These are phyloP conservation scores for Trichoderma brevicompactum DNA, from an alignment of 2,329 filamentous ascomycete genomes.

Conservation along the genomic window DNA sequence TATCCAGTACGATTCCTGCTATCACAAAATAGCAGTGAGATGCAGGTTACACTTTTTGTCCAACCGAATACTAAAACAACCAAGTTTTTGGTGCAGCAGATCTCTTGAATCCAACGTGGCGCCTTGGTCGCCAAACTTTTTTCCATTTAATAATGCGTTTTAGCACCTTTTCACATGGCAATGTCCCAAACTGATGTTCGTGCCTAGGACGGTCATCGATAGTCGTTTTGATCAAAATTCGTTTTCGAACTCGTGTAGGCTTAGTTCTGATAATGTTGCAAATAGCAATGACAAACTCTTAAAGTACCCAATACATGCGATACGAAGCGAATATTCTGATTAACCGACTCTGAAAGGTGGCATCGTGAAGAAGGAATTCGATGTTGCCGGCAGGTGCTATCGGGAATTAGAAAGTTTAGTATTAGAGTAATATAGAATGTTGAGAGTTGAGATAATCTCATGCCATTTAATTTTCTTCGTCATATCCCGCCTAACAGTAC, in stretches of 20 bases:
- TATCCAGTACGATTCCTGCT: constrained; percentile 24
- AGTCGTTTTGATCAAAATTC: constrained; percentile 19
- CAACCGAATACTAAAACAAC: constrained; percentile 26
- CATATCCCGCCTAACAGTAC: too few species aligned
- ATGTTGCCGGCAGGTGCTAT: too few species aligned
- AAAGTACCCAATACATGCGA: background rate
- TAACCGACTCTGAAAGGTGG: background rate
- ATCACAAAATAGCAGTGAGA: constrained; percentile 16
- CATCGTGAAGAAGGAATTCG: background rate
- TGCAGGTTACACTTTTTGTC: constrained; percentile 18
- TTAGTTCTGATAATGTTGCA: constrained; percentile 23
- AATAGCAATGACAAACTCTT: constrained; percentile 17
- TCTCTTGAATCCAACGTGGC: constrained; percentile 22
- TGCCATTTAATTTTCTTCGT: too few species aligned
- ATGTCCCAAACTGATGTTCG: constrained; percentile 30
- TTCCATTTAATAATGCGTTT: constrained; percentile 15
- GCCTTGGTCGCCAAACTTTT: constrained; percentile 27
- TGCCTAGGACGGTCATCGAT: constrained; percentile 28
- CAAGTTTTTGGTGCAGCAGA: constrained; percentile 29
- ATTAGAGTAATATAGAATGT: too few species aligned
- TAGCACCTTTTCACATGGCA: constrained; percentile 26
- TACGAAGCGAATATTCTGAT: background rate
- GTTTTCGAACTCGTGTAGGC: constrained; percentile 20
- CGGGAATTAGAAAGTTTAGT: too few species aligned
- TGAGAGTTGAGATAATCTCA: too few species aligned